Evolutionary conservation across 306 rosid species (phyloP).

Genomic region (Ammopiptanthus mongolicus): DNA sequence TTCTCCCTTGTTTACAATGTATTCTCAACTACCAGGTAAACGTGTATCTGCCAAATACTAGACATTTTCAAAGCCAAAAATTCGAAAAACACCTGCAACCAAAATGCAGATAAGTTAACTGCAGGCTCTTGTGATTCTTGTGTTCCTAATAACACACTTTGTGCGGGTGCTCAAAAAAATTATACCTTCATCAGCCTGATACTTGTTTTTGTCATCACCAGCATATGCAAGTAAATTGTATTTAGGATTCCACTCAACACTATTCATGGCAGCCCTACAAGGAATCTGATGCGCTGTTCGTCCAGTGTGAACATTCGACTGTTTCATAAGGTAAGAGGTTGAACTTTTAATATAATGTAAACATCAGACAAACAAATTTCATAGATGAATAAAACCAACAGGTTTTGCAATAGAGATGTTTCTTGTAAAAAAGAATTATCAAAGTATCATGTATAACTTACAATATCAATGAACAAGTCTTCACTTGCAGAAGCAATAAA

Average conservation of each 20-base stretch:
- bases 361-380: not conserved
- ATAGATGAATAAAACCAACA: not conserved
- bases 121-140: not conserved
- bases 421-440: not conserved
- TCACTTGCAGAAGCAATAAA: conserved; percentile 89
- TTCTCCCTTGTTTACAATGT: not conserved
- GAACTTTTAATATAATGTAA: not conserved
- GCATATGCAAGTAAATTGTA: conserved; percentile 88
- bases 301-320: conserved; percentile 81
- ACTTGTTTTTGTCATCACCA: conserved; percentile 96
- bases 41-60: not conserved
- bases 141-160: not conserved
- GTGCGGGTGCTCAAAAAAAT: not conserved
- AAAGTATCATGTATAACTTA: conserved; percentile 35
- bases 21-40: not conserved
- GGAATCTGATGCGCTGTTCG: conserved; percentile 87
- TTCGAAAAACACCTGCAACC: conserved; percentile 78
- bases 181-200: conserved; percentile 92
- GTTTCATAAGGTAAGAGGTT: conserved; percentile 17
- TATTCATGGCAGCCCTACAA: conserved; percentile 96
- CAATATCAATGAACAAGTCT: conserved; percentile 89
- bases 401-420: not conserved
- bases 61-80: conserved; percentile 81
- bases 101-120: conserved; percentile 21
- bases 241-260: conserved; percentile 98